Conservation (phyloP, 1,139 yeast species). For the Suhomyces maxii region DNA sequence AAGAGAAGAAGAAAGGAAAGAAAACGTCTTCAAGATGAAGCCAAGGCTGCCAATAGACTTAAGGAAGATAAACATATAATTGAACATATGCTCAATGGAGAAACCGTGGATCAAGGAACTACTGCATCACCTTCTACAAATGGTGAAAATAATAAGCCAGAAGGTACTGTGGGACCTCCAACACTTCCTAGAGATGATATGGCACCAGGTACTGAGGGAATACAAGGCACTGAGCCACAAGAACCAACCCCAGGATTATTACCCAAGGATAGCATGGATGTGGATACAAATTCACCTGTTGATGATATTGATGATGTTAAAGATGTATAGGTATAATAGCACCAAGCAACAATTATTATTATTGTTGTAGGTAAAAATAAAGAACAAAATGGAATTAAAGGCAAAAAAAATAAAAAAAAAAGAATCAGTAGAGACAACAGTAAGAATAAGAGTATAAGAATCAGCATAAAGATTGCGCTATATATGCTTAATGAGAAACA, state of each 20-base stretch:
- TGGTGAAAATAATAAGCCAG: not conserved
- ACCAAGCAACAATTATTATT: too few species aligned
- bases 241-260: not conserved
- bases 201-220: not conserved
- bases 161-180: not conserved
- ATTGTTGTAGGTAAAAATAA: too few species aligned
- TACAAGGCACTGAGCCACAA: not conserved
- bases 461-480: too few species aligned
- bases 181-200: not conserved
- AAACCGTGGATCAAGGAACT: not conserved
- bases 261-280: not conserved
- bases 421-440: too few species aligned
- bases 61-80: not conserved
- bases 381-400: too few species aligned
- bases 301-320: slow-evolving; percentile 3
- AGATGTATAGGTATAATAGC: not conserved
- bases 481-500: too few species aligned
- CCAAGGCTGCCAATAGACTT: slow-evolving; percentile 7
- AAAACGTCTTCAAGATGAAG: slow-evolving; percentile 41
- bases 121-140: not conserved
- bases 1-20: slow-evolving; percentile 69
- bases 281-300: not conserved
- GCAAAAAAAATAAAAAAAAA: too few species aligned
- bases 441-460: too few species aligned
- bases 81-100: not conserved